Base-by-base conservation (phyloP, 306 rosid species). In the Malus sylvestris region DNA sequence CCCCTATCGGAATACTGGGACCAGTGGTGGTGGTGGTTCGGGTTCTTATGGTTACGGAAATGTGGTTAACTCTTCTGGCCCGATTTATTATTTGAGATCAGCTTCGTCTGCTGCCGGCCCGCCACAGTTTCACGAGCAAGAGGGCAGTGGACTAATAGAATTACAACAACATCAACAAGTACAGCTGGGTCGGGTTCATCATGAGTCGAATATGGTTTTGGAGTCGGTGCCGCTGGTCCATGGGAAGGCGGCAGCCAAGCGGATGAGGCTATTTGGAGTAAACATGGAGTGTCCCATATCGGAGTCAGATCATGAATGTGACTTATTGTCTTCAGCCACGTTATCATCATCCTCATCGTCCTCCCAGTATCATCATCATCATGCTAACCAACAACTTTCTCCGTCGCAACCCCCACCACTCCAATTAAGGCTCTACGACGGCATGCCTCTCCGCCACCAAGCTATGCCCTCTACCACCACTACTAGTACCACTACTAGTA, bases 221-320 rank as follows among this genome's bases (percentile, higher is more conserved):
- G 80, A 76, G 66, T 76, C 83, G 67, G 85, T 79, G 30, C 86
- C 89, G 11, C 82, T 82, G 86, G 85, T 74, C 52, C 88, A 84
- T 10, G 86, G 85, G 18, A 79, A 76, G 76, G 82, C 78, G 3
- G 83, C 76, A 52, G 84, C 76, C 23, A 86, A 86, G 81, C 67
- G 76, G 58, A 76, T 86, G 80, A 74, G 89, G 83, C 81, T 86
- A 20, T 86, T 86, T 57, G 89, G 89, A 6, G 89, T 86, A 9
- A 86, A 86, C 81, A 82, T 86, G 89, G 89, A 85, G 69, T 80
- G 85, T 30, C 74, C 83, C 30, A 53, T 73, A 57, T 74, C 86
- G 38, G 84, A 81, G 6, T 42, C 86, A 13, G 78, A 72, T 16
- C 79, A 76, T 10, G 81, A 84, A 22, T 76, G 66, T 33, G 88